Base-by-base conservation (phyloP, 306 rosid species). In the Cicer arietinum region DNA sequence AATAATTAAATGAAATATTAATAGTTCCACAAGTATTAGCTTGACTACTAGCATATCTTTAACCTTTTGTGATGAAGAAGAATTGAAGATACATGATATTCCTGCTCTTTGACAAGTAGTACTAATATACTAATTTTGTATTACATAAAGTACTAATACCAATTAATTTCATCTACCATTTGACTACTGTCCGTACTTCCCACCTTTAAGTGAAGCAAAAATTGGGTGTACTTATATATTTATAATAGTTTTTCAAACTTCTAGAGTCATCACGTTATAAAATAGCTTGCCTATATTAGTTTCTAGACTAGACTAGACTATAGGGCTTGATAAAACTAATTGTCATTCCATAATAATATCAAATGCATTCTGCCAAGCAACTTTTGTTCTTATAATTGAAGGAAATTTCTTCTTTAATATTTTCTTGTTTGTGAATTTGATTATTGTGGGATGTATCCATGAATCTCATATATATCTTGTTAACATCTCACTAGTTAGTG, bases 291-390 rank as follows among this genome's bases (percentile, higher is more conserved):
- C 59, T 30, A 30, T 30, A 30, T 30, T 30, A 30, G 5, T 30
- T 30, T 69, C 62, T 8, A 22, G 13, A 57, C 79, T 4, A 50
- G 37, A 46, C 6, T 7, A 14, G 16, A 14, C 16, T 20, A 3
- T 56, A 43, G 74, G 42, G 17, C n/a, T 68, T 69, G 69, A 58
- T 50, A 30, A 30, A 30, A 30, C 35, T 30, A 25, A 25, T 25
- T 25, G 35, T 58, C 68, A 68, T 68, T 57, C 54, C 69, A 30
- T 46, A 37, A 59, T 37, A 48, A 30, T 48, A 40, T 17, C 71
- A 61, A 61, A 37, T 18, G 35, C 69, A 56, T 44, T 45, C 17
- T 6, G 77, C 57, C 77, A 73, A 35, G 1, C 63, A 62, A 37
- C 40, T 53, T 53, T 63, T 74, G 40, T 39, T 30, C 35, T 30